Evolutionary conservation across 2,329 filamentous ascomycete species (phyloP).

Genomic region (Trichophyton simii): DNA sequence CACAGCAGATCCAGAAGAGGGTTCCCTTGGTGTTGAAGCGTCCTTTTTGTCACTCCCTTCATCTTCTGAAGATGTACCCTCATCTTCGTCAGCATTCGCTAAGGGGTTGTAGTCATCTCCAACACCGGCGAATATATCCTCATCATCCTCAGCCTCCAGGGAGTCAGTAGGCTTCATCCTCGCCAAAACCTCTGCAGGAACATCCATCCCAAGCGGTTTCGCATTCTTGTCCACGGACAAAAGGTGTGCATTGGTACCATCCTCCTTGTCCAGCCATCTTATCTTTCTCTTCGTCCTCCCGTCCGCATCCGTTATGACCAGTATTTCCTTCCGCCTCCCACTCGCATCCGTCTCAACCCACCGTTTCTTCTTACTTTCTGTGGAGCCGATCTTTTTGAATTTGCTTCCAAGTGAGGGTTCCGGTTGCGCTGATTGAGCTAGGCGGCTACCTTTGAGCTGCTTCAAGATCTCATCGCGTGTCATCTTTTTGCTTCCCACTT

Average conservation of each 20-base stretch:
- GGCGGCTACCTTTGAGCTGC: slow-evolving; percentile 44
- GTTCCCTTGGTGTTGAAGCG: background rate
- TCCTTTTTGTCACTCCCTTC: slow-evolving; percentile 24
- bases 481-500: slow-evolving; percentile 30
- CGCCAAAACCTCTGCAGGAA: slow-evolving; percentile 32
- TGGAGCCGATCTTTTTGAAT: slow-evolving; percentile 42
- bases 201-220: slow-evolving; percentile 40
- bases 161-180: slow-evolving; percentile 19
- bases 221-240: slow-evolving; percentile 34
- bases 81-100: slow-evolving; percentile 39
- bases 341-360: slow-evolving; percentile 44
- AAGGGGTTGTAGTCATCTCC: slow-evolving; percentile 50
- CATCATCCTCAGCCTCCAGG: slow-evolving; percentile 30
- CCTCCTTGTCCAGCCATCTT: slow-evolving; percentile 37
- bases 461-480: slow-evolving; percentile 48
- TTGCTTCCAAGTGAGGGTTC: slow-evolving; percentile 41
- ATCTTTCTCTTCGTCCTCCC: slow-evolving; percentile 51
- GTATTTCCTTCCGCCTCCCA: slow-evolving; percentile 43
- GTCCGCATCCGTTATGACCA: slow-evolving; percentile 46
- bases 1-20: background rate
- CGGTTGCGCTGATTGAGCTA: slow-evolving; percentile 29
- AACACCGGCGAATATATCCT: slow-evolving; percentile 50
- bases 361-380: slow-evolving; percentile 34
- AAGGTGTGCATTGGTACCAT: slow-evolving; percentile 24
- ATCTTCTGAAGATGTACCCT: slow-evolving; percentile 32